phyloP scores from a whole-genome alignment of 306 rosid species.

The Urtica urens region DNA sequence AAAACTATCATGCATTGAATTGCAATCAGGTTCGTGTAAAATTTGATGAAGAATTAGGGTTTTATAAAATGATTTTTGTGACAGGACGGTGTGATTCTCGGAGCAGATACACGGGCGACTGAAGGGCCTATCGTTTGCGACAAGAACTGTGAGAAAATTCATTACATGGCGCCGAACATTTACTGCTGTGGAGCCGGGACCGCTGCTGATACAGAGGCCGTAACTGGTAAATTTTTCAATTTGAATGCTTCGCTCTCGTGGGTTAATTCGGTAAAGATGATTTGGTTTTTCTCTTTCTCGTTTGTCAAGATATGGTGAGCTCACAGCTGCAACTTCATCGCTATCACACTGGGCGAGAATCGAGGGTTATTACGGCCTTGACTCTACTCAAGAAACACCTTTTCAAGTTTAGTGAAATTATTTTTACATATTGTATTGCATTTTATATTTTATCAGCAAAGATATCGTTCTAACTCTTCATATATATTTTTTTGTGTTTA shows the following conservation, averaged over 20 bases:
- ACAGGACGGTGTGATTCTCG: slow-evolving; percentile 95
- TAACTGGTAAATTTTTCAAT: slow-evolving; percentile 60
- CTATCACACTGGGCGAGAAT: slow-evolving; percentile 79
- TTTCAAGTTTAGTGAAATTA: slow-evolving; percentile 31
- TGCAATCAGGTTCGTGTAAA: too few species aligned
- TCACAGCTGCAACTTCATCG: slow-evolving; percentile 92
- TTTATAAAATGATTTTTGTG: neutral
- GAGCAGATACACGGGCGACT: slow-evolving; percentile 96
- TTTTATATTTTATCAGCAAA: neutral
- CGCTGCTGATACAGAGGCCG: slow-evolving; percentile 99
- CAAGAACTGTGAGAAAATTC: slow-evolving; percentile 93
- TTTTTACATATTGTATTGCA: too few species aligned
- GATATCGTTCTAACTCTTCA: slow-evolving; percentile 3
- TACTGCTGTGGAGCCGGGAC: slow-evolving; percentile 99
- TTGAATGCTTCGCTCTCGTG: neutral
- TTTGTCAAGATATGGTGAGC: slow-evolving; percentile 73
- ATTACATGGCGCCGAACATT: slow-evolving; percentile 94
- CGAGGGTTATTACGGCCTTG: slow-evolving; percentile 44
- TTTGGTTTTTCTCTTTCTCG: slow-evolving; percentile 5
- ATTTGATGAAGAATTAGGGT: too few species aligned
- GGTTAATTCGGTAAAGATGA: neutral
- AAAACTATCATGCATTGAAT: too few species aligned
- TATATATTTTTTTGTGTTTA: slow-evolving; percentile 28
- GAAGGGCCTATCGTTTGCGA: slow-evolving; percentile 92
- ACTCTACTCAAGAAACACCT: slow-evolving; percentile 53